Base-by-base conservation (phyloP, 176 grass and related monocot species). In the Thalia dealbata region DNA sequence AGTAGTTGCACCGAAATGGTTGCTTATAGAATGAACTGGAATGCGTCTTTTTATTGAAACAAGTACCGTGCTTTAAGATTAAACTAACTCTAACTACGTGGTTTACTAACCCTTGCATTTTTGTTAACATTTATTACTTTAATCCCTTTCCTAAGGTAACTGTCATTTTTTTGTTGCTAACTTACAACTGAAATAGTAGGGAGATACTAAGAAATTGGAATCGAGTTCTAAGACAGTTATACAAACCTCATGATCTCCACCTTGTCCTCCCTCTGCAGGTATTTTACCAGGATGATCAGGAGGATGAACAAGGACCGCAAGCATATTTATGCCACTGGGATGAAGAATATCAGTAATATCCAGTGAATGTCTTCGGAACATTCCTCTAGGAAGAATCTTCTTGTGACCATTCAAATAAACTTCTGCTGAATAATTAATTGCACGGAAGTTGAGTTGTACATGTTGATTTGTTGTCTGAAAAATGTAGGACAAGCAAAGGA, bases 281-380 rank as follows among this genome's bases (percentile, higher is more conserved):
- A 97, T 97, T n/a, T 55, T 77, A 70, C 93, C 93, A 79, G 93
- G 93, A 79, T 97, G 89, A 79, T 92, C 89, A 69, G 93, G 93
- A 74, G 93, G 93, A 82, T 88, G 78, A 84, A 97, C 80, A 62
- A 97, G 88, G 42, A 97, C 89, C 45, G 93, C 89, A 61, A 97
- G 87, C 76, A 91, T 75, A 78, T 97, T 97, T 51, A 41, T 90
- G n/a, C 85, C 89, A 81, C 81, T 78, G 51, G 87, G 87, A 88
- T 81, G 74, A 77, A 92, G 89, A 72, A 91, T 80, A 73, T 92
- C 87, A 69, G 93, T 91, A 51, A 97, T 84, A 86, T 90, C 83
- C 29, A 97, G 81, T 61, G 85, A 86, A 71, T 91, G 93, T 76
- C 93, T 92, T 73, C 83, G 81, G 72, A 97, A 97, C 93, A 97